phyloP scores from a whole-genome alignment of 495 filamentous ascomycete species.

The Geoglossum glabrum region DNA sequence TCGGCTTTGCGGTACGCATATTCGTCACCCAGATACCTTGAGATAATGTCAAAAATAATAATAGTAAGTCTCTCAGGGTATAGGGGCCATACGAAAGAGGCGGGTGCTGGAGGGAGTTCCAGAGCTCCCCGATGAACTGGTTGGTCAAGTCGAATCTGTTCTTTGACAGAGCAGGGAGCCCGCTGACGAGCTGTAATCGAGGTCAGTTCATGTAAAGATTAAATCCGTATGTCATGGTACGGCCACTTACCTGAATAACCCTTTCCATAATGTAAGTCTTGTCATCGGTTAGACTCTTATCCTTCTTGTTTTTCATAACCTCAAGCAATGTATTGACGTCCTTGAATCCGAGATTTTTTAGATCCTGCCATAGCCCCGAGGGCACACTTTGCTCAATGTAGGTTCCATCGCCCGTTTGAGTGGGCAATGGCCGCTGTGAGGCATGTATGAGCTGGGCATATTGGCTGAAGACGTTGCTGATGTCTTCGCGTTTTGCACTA shows the following conservation, averaged over 20 bases:
- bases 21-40: not conserved
- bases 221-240: not conserved
- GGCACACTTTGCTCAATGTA: conserved; percentile 18
- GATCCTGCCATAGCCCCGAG: conserved; percentile 37
- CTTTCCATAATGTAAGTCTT: conserved; percentile 34
- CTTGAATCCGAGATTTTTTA: conserved; percentile 39
- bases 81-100: not conserved
- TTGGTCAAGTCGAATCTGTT: conserved; percentile 4
- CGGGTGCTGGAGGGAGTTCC: not conserved
- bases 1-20: conserved; percentile 2
- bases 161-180: conserved; percentile 2
- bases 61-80: not conserved
- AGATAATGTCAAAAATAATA: not conserved
- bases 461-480: conserved; percentile 33
- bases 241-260: conserved; percentile 7
- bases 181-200: conserved; percentile 1
- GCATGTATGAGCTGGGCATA: conserved; percentile 35
- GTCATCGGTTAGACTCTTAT: conserved; percentile 41
- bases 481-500: conserved; percentile 18
- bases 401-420: conserved; percentile 42
- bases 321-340: conserved; percentile 35
- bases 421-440: conserved; percentile 38
- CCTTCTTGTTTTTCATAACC: conserved; percentile 27
- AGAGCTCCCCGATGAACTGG: not conserved
- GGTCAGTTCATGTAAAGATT: not conserved